Base-by-base conservation (phyloP, 2,329 filamentous ascomycete species). In the Botrytis squamosa region DNA sequence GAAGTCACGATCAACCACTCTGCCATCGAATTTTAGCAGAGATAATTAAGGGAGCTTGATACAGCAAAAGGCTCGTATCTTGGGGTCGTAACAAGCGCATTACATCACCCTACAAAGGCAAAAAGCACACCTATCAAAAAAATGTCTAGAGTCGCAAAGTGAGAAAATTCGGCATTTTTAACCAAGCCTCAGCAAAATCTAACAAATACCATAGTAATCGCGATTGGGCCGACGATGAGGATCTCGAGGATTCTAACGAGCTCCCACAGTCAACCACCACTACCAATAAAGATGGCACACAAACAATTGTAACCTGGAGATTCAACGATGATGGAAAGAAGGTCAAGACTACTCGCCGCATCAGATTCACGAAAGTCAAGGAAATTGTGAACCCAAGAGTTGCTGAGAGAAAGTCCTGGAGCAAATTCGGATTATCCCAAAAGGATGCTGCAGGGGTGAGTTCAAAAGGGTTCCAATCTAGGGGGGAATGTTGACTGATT, bases 201-300 rank as follows among this genome's bases (percentile, higher is more conserved):
- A 75, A 80, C 73, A 75, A 68, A 38, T 42, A 33, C 52, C n/a
- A 46, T 63, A 81, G 80, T 70, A 77, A 80, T 74, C 72, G 76
- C 18, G 95, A 98, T 88, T 98, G 95, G 95, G 95, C 96, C 83
- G 96, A 98, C 86, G 93, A 96, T 83, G 88, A 90, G 80, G 90
- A 91, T 79, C 94, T 97, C 83, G 92, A 96, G 84, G 79, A 68
- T 55, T 67, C 70, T 49, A 84, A 84, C 77, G 88, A 90, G 74
- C 92, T 99, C 80, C 96, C 96, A 75, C 89, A 93, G 79, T 91
- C 93, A 79, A 92, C 96, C 85, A 93, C 95, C 80, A 95, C 94
- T 83, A 92, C 92, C 83, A 98, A 99, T 90, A 97, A 98, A 86
- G 96, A 99, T 84, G 96, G 97, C 83, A 97, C 94, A 80, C 97